A percentile compares a stretch with the other conserved stretches of the same genome.
Evolutionary conservation across 179 eudicot genomes (phyloP).

Genomic region (Drosera spatulata): DNA sequence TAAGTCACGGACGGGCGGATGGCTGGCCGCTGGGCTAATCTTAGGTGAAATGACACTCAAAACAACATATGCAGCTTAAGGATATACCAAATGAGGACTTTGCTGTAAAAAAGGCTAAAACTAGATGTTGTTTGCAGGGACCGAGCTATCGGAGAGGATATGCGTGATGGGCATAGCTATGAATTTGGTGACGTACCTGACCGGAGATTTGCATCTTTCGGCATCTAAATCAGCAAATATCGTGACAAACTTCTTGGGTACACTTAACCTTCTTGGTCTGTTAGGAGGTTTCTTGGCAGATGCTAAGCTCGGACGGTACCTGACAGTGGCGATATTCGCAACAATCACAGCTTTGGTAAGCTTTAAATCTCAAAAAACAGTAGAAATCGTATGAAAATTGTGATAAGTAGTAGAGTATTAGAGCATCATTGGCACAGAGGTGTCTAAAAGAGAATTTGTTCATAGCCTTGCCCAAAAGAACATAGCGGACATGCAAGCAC

Average conservation of each 20-base stretch:
- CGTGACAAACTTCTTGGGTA: conserved; percentile 90
- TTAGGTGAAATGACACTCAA: conserved; percentile 33
- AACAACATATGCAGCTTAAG: conserved; percentile 14
- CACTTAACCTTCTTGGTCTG: conserved; percentile 52
- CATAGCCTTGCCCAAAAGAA: no score
- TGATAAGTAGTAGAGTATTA: neutral
- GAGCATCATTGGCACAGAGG: no score
- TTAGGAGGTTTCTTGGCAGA: conserved; percentile 40
- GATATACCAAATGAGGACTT: conserved; percentile 27
- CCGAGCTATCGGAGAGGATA: conserved; percentile 29
- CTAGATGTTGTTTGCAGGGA: conserved; percentile 38
- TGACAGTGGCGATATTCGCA: conserved; percentile 62
- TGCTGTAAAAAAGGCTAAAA: no score
- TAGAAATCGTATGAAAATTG: neutral
- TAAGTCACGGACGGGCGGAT: conserved; percentile 65
- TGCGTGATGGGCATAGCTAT: conserved; percentile 63
- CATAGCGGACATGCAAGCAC: no score
- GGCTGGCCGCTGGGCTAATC: conserved; percentile 92
- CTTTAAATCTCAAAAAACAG: neutral
- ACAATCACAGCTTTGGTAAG: conserved; percentile 68
- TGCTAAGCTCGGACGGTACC: conserved; percentile 77
- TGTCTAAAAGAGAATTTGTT: no score
- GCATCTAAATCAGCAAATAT: conserved; percentile 73
- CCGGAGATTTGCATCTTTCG: conserved; percentile 64
- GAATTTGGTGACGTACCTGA: conserved; percentile 83